Conservation (phyloP, 768 basidiomycete genomes). For the Panaeolus cyanescens region DNA sequence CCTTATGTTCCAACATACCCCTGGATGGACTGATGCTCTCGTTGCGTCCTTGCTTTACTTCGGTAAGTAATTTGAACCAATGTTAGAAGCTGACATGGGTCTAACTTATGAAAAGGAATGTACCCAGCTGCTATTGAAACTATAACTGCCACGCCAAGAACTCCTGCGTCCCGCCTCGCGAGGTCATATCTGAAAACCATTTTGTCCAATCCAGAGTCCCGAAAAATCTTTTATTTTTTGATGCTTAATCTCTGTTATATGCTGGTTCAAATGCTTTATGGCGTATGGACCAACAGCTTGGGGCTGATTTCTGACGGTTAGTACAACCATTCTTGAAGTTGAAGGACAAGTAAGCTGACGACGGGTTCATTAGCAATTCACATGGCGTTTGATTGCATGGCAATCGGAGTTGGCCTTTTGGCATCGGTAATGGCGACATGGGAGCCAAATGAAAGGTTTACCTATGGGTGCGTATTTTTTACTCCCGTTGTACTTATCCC, state of each 20-base stretch:
- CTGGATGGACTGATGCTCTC: conserved; percentile 58
- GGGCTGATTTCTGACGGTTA: conserved; percentile 96
- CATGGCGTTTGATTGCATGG: conserved; percentile 99
- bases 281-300: conserved; percentile 96
- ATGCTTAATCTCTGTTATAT: conserved; percentile 94
- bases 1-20: conserved; percentile 64
- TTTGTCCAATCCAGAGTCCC: conserved; percentile 86
- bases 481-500: not conserved
- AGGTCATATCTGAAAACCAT: conserved; percentile 87
- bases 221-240: conserved; percentile 96
- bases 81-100: not conserved
- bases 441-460: conserved; percentile 93
- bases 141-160: conserved; percentile 44
- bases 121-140: conserved; percentile 48
- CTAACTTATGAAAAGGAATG: conserved; percentile 42
- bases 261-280: conserved; percentile 96
- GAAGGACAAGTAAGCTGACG: conserved; percentile 1
- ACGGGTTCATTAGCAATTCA: conserved; percentile 76
- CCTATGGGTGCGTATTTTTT: conserved; percentile 74
- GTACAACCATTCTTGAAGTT: conserved; percentile 5
- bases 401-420: conserved; percentile 91
- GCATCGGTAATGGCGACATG: conserved; percentile 98
- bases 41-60: conserved; percentile 62
- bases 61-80: conserved; percentile 40
- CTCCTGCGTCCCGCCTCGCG: conserved; percentile 54